Evolutionary conservation across 1,284 basidiomycete species (phyloP).

Genomic region (Trametes versicolor): DNA sequence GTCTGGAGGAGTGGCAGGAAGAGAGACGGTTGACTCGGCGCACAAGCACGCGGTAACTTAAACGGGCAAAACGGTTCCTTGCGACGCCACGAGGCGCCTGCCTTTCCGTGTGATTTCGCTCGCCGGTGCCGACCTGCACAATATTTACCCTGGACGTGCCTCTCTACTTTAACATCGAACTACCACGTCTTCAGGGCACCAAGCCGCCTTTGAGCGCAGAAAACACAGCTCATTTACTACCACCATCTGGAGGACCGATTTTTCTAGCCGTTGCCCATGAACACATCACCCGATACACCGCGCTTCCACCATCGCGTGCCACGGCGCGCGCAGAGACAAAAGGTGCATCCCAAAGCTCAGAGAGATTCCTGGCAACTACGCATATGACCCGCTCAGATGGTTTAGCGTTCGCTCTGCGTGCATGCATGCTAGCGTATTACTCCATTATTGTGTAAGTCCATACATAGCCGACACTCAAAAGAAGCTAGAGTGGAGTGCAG

Average conservation of each 20-base stretch:
- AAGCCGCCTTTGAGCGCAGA: no score
- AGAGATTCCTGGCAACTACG: no score
- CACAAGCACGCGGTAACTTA: constrained; percentile 27
- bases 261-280: no score
- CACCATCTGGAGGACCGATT: no score
- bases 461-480: background rate
- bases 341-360: no score
- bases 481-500: background rate
- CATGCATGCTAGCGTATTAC: background rate
- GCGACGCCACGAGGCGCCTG: constrained; percentile 13
- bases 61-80: constrained; percentile 37
- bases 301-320: no score
- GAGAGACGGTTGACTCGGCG: constrained; percentile 22
- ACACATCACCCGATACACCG: no score
- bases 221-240: no score
- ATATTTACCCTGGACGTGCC: background rate
- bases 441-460: background rate
- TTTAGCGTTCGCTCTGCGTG: background rate
- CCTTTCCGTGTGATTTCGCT: constrained; percentile 1
- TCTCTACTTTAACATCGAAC: background rate
- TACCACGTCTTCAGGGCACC: no score
- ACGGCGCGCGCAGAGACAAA: no score
- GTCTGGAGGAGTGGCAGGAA: constrained; percentile 20
- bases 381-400: no score
- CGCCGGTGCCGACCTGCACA: background rate